Percentiles rank a stretch among this genome's conserved stretches.
These are phyloP conservation scores for Harrya chromipes DNA, from an alignment of 768 basidiomycete genomes.

Conservation along the genomic window DNA sequence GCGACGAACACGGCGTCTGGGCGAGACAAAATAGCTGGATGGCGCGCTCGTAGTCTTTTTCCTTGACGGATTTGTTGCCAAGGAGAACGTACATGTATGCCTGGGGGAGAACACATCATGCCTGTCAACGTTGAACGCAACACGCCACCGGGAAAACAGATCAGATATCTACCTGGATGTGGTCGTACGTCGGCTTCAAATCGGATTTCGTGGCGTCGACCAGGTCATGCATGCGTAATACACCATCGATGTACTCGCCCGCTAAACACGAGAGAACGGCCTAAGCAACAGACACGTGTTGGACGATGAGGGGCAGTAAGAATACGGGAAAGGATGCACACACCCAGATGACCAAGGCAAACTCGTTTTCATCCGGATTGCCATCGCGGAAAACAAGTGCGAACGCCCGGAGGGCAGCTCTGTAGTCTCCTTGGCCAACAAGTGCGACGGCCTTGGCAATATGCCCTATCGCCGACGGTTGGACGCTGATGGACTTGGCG, in stretches of 20 bases:
- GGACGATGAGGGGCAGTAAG: not conserved
- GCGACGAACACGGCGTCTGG: not conserved
- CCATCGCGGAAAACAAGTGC: conserved; percentile 5
- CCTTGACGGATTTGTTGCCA: not conserved
- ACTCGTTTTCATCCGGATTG: conserved; percentile 1
- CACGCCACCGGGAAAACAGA: not conserved
- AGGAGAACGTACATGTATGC: conserved; percentile 9
- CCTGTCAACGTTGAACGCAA: not conserved
- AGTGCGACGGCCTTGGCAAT: conserved; percentile 4
- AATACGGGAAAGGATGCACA: not conserved
- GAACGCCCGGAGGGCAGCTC: conserved; percentile 2
- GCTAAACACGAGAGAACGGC: conserved; percentile 1
- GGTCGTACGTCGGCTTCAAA: not conserved
- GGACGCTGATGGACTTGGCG: conserved; percentile 1
- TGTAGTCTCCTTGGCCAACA: conserved; percentile 1
- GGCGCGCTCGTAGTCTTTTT: conserved; percentile 3
- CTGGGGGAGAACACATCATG: not conserved
- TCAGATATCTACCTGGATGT: not conserved
- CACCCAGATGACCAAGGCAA: conserved; percentile 3
- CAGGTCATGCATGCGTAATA: not conserved
- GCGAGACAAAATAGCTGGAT: conserved; percentile 2
- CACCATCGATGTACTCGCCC: conserved; percentile 1
- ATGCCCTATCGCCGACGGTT: conserved; percentile 7
- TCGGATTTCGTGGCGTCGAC: not conserved
- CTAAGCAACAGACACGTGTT: not conserved